Conservation (phyloP, 306 rosid species). For the Parietaria judaica region DNA sequence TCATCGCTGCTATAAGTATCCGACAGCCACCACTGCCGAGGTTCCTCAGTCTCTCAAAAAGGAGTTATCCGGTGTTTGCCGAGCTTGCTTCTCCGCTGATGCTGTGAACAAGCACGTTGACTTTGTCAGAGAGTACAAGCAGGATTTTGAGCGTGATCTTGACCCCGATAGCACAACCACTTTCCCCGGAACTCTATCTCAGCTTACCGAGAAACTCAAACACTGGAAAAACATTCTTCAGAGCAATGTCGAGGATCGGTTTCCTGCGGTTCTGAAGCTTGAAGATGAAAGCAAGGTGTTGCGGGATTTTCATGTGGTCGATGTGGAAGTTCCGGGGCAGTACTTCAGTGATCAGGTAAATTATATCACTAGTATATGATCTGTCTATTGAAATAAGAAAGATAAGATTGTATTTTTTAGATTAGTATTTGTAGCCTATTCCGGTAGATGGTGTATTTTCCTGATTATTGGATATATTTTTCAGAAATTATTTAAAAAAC, state of each 20-base stretch:
- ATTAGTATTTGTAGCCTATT: no score
- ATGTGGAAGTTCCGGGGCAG: slow-evolving; percentile 99
- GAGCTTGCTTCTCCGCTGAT: slow-evolving; percentile 98
- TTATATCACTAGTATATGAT: slow-evolving; percentile 5
- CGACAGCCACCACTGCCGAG: slow-evolving; percentile 98
- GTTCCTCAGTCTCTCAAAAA: slow-evolving; percentile 98
- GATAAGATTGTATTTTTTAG: no score
- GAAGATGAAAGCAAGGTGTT: slow-evolving; percentile 98
- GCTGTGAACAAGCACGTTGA: slow-evolving; percentile 98
- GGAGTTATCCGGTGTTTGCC: slow-evolving; percentile 98
- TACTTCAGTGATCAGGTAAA: slow-evolving; percentile 90
- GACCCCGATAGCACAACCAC: slow-evolving; percentile 94
- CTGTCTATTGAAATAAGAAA: no score
- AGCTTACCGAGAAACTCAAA: slow-evolving; percentile 82
- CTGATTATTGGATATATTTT: no score
- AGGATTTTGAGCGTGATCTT: slow-evolving; percentile 96
- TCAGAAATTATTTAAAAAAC: no score
- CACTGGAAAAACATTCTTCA: slow-evolving; percentile 99
- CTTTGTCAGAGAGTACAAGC: slow-evolving; percentile 96
- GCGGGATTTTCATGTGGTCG: slow-evolving; percentile 96
- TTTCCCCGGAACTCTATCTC: slow-evolving; percentile 90
- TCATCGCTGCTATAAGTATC: slow-evolving; percentile 98
- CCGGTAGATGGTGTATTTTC: no score
- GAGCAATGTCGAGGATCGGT: slow-evolving; percentile 97
- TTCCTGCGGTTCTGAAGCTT: slow-evolving; percentile 90